Evolutionary conservation across 495 filamentous ascomycete species (phyloP).

Genomic region (Hypoxylon trugodes): DNA sequence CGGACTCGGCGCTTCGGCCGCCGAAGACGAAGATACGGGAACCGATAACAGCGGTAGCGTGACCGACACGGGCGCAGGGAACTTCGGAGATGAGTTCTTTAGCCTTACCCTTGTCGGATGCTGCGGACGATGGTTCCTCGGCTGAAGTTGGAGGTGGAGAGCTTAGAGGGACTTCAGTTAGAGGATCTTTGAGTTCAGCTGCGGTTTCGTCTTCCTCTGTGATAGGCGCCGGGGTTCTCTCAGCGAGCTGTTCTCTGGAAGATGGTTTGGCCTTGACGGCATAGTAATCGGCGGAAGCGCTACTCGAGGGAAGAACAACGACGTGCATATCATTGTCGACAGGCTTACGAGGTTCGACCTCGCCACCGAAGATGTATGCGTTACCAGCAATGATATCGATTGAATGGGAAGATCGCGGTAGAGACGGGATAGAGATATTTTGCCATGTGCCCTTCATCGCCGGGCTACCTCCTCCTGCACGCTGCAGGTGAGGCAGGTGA

Average conservation of each 20-base stretch:
- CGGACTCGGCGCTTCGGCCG: constrained; percentile 55
- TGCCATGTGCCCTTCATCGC: constrained; percentile 67
- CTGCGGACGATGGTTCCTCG: constrained; percentile 7
- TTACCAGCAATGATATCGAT: constrained; percentile 71
- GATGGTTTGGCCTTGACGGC: constrained; percentile 56
- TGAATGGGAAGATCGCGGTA: constrained; percentile 76
- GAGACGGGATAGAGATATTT: constrained; percentile 58
- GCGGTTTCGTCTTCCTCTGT: constrained; percentile 52
- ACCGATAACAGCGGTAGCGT: constrained; percentile 66
- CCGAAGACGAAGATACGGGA: constrained; percentile 71
- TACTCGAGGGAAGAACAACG: constrained; percentile 65
- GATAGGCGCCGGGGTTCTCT: constrained; percentile 42
- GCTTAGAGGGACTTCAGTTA: constrained; percentile 36
- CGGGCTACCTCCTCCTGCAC: constrained; percentile 7
- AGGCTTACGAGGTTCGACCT: constrained; percentile 59
- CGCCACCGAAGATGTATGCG: constrained; percentile 76
- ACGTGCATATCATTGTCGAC: constrained; percentile 76
- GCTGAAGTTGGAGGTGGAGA: constrained; percentile 15
- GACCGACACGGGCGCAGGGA: constrained; percentile 62
- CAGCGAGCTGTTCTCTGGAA: constrained; percentile 3
- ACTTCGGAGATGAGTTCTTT: constrained; percentile 47
- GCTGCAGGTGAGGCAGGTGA: constrained; percentile 34
- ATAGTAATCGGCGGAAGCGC: constrained; percentile 64
- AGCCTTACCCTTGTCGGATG: constrained; percentile 40
- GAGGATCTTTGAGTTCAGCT: constrained; percentile 30